Evolutionary conservation across 495 filamentous ascomycete species (phyloP), one percentile per base, ranked within the genome.

Genomic region (Xylaria intraflava): DNA sequence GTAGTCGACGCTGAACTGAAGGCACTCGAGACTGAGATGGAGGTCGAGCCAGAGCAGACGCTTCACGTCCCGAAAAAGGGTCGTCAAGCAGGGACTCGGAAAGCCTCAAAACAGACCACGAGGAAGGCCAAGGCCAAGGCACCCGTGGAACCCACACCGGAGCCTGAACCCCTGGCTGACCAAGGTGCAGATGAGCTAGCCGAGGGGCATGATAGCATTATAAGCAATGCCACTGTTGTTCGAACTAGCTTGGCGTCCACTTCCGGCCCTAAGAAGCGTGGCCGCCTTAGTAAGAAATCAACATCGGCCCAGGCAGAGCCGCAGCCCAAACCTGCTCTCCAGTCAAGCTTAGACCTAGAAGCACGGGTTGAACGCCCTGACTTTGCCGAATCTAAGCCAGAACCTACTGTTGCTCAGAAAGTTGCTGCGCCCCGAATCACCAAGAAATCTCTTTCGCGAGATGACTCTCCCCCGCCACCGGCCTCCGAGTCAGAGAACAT

Each of bases 251-350:
- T 62, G 8, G 53, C 61, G 7, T 58, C 53, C 5, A 40, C 23
- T 24, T 38, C 57, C 12, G 67, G 72, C 31, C 67, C 72, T 9
- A 69, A 70, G 41, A 81, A 77, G 43, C 78, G 76, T 46, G 65
- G 59, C 38, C 66, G 69, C 61, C 65, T 56, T 3, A 67, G 69
- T 23, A 83, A 79, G 60, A 81, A 81, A 60, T 55, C 65, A 2
- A 52, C 57, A 2, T 36, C 41, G 40, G 58, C 33, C 9, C 44
- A 33, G 33, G 42, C 19, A 43, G 45, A 44, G 20, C 17, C n/a
- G n/a, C 24, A 46, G 16, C 20, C 30, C n/a, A 26, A 38, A 16
- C 16, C 38, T 24, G 33, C 48, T 29, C 23, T 17, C 12, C 36
- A 31, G 24, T 40, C 50, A 3, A 45, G 10, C 20, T 19, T 30